A percentile compares a stretch with the other conserved stretches of the same genome.
Conservation (phyloP, 306 rosid species). For the Quercus aquifolioides region DNA sequence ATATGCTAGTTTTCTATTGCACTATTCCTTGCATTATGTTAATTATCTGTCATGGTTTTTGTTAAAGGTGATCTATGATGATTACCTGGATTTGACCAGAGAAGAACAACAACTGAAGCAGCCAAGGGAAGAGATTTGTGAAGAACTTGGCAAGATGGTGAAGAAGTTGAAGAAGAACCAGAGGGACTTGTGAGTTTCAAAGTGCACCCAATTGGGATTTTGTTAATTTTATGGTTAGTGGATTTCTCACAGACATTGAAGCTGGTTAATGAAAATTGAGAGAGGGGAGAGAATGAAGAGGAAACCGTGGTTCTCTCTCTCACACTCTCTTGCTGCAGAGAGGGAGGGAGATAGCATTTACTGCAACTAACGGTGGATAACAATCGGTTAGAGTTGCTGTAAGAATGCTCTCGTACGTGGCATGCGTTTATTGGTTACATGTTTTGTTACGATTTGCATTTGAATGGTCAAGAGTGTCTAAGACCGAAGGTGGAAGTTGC, state of each 20-base stretch:
- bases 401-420: not conserved
- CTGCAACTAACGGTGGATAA: conserved; percentile 29
- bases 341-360: conserved; percentile 26
- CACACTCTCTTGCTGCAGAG: not conserved
- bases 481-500: no score
- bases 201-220: conserved; percentile 19
- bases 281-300: conserved; percentile 47
- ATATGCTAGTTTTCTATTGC: no score
- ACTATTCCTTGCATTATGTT: no score
- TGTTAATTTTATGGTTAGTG: conserved; percentile 11
- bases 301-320: conserved; percentile 46
- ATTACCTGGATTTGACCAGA: conserved; percentile 74
- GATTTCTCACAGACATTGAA: conserved; percentile 20
- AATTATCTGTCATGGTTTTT: no score
- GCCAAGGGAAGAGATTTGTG: conserved; percentile 65
- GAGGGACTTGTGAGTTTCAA: conserved; percentile 15
- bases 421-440: not conserved
- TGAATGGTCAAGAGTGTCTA: no score
- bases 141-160: conserved; percentile 27
- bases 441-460: not conserved
- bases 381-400: not conserved
- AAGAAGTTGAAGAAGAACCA: conserved; percentile 23
- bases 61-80: no score
- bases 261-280: conserved; percentile 30
- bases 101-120: conserved; percentile 68